Conservation (phyloP, 2,329 filamentous ascomycete species). For the Fusarium citri region DNA sequence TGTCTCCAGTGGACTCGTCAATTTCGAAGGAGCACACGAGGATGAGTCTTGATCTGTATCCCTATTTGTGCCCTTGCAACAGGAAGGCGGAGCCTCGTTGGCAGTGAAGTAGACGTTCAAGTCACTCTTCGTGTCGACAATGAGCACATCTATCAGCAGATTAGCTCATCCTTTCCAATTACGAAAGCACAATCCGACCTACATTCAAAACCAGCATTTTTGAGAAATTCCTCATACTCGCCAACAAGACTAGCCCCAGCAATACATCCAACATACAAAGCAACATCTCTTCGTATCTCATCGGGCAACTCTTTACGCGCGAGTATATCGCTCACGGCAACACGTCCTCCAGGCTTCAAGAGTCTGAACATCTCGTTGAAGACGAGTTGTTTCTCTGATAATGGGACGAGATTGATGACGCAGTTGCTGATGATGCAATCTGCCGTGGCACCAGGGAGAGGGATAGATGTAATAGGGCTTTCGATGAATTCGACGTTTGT, state of each 20-base stretch:
- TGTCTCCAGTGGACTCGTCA: fast-evolving
- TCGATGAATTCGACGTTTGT: background rate
- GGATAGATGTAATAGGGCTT: background rate
- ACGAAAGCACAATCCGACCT: background rate
- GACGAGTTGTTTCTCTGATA: constrained; percentile 61
- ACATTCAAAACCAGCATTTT: constrained; percentile 63
- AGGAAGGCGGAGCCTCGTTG: background rate
- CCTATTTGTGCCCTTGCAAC: fast-evolving
- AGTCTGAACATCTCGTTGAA: constrained; percentile 70
- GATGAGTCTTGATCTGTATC: background rate
- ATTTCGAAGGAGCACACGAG: background rate
- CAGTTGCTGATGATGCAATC: constrained; percentile 69
- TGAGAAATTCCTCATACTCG: constrained; percentile 65
- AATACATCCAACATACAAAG: constrained; percentile 70
- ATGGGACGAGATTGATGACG: constrained; percentile 69
- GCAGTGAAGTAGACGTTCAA: background rate
- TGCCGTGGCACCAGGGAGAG: background rate
- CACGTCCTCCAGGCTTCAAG: constrained; percentile 66
- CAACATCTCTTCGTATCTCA: constrained; percentile 60
- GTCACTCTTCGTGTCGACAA: background rate
- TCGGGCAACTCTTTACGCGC: constrained; percentile 59
- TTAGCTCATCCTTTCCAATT: fast-evolving
- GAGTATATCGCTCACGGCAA: constrained; percentile 71
- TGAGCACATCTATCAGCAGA: background rate
- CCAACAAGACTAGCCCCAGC: constrained; percentile 64